phyloP scores from a whole-genome alignment of 2,329 filamentous ascomycete species.

The Penicillium concentricum region DNA sequence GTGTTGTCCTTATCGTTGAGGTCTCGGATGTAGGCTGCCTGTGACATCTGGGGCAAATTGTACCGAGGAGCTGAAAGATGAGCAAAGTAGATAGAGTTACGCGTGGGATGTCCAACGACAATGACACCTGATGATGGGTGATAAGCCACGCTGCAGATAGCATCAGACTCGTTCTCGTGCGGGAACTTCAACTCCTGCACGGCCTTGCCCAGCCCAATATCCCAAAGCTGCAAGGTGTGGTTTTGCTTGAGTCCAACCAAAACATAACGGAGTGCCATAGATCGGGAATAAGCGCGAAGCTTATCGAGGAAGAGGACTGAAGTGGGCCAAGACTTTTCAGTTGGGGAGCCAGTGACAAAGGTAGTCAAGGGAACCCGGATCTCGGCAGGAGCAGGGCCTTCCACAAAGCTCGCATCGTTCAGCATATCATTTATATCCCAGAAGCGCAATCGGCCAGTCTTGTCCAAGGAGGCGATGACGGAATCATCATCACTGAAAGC shows the following conservation, averaged over 20 bases:
- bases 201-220: constrained; percentile 88
- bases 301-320: constrained; percentile 96
- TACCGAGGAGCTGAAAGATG: constrained; percentile 94
- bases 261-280: constrained; percentile 87
- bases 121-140: constrained; percentile 91
- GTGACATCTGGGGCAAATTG: constrained; percentile 73
- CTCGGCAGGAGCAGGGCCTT: constrained; percentile 59
- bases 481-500: constrained; percentile 96
- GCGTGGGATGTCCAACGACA: constrained; percentile 89
- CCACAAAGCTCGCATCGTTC: constrained; percentile 46
- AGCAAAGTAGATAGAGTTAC: constrained; percentile 96
- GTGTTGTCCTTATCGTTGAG: constrained; percentile 69
- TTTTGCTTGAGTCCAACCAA: constrained; percentile 99
- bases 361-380: constrained; percentile 84
- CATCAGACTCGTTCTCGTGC: constrained; percentile 92
- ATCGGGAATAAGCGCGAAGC: constrained; percentile 86
- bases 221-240: constrained; percentile 97
- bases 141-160: constrained; percentile 96
- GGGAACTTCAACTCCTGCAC: constrained; percentile 97
- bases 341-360: constrained; percentile 78
- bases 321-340: constrained; percentile 94
- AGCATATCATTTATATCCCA: constrained; percentile 90
- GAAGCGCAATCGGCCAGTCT: constrained; percentile 93
- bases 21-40: constrained; percentile 82
- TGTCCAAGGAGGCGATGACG: constrained; percentile 91